Conservation (phyloP, 2,329 filamentous ascomycete species). For the Aspergillus pseudonomiae region DNA sequence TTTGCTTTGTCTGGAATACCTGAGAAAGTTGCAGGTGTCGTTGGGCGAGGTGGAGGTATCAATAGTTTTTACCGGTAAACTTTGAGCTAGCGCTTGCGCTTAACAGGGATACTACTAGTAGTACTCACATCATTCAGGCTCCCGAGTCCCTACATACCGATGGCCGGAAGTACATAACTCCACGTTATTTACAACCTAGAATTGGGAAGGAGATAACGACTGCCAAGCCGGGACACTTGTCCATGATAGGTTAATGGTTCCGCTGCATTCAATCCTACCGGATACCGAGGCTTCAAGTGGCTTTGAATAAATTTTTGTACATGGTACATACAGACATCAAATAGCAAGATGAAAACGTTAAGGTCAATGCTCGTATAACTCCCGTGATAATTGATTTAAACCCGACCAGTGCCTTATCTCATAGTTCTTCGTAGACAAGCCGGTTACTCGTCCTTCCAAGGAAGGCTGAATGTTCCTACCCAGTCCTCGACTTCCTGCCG, state of each 20-base stretch:
- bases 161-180: background rate
- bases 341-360: conserved; percentile 7
- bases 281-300: background rate
- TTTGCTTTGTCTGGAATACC: background rate
- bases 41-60: background rate
- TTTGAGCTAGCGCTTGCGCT: too few species aligned
- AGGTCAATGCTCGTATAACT: conserved; percentile 16
- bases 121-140: background rate
- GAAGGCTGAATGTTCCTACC: conserved; percentile 89
- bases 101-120: too few species aligned
- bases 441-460: conserved; percentile 64
- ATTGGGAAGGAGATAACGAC: background rate
- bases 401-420: background rate
- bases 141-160: background rate
- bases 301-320: conserved; percentile 17
- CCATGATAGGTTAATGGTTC: background rate
- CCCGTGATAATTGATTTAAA: background rate
- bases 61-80: background rate
- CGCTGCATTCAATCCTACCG: background rate
- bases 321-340: conserved; percentile 21
- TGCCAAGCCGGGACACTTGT: background rate
- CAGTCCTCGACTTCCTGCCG: conserved; percentile 88
- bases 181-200: background rate
- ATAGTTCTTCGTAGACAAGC: background rate
- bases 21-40: background rate